Evolutionary conservation across 2,329 filamentous ascomycete species (phyloP), one percentile per base, ranked within the genome.

Genomic region (Colletotrichum navitas): DNA sequence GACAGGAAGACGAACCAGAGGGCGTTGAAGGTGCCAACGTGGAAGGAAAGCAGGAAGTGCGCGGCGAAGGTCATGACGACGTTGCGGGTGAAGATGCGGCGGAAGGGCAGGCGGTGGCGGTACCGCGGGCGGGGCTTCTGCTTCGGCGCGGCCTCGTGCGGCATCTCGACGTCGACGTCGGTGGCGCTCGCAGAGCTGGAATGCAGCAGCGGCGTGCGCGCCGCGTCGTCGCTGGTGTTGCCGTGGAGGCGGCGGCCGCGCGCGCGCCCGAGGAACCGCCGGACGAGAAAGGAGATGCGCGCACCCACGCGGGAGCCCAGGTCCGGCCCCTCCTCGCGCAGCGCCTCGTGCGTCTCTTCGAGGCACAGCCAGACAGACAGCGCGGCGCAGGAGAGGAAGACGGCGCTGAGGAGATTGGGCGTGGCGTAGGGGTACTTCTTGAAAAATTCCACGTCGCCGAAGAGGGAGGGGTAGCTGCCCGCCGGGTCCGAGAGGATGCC

Each of bases 1-100:
- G 93, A 93, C 56, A 95, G 85, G 80, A 95, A 94, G 62, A 94
- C 86, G 72, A 93, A 93, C 84, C 91, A 93, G 55, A 95, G 87
- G 2, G 91, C 88, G 77, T 93, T 92, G 83, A 94, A 95, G 36
- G 92, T 91, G 71, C 91, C 92, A 76, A 94, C 85, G 80, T 94
- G 93, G 74, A 94, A 88, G 24, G 90, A 88, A 59, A 94, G 86
- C 70, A 94, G 86, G 75, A 91, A 91, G 74, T 93, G 91, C 11
- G 88, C 87, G n/a, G 91, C 74, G 3, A 95, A 78, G 0, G 87
- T 89, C 61, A 86, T 78, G 61, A 78, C 74, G 24, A 90, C 86
- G 68, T 89, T 89, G 58, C 81, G 84, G 4, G 84, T 90, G 76
- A 90, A 87, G 62, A 90, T 86, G 32, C 82, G 83, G 2, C 83